Conservation (phyloP, 352 stramenopile species). For the Globisporangium barbulae region DNA sequence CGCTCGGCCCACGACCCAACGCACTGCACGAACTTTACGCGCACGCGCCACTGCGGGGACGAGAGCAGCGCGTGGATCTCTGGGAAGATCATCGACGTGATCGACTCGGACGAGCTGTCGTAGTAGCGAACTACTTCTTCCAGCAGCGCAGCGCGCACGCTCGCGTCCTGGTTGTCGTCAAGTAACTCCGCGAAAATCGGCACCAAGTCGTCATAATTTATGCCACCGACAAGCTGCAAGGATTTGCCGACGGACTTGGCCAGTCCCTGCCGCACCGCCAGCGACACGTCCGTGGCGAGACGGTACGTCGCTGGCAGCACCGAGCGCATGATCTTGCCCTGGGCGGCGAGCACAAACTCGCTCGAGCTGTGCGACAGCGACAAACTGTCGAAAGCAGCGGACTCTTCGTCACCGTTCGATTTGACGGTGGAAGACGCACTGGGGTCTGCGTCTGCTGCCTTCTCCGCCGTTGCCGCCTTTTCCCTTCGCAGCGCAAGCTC, state of each 20-base stretch:
- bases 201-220: constrained; percentile 78
- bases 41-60: constrained; percentile 79
- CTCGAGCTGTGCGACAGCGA: constrained; percentile 19
- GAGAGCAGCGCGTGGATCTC: constrained; percentile 60
- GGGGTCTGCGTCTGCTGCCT: background rate
- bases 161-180: constrained; percentile 76
- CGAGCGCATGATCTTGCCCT: constrained; percentile 78
- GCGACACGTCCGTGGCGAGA: constrained; percentile 72
- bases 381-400: constrained; percentile 26
- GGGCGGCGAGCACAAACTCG: constrained; percentile 51
- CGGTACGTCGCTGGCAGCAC: constrained; percentile 76
- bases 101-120: constrained; percentile 57
- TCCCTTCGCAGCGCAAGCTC: constrained; percentile 39
- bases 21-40: constrained; percentile 85
- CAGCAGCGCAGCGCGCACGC: constrained; percentile 70
- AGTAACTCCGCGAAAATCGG: constrained; percentile 83
- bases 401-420: constrained; percentile 17
- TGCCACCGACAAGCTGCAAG: constrained; percentile 58
- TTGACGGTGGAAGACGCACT: background rate
- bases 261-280: constrained; percentile 68
- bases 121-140: constrained; percentile 82
- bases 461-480: background rate
- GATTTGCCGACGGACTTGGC: constrained; percentile 75
- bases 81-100: constrained; percentile 68
- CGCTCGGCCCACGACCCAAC: constrained; percentile 78